Percentiles rank a stretch among this genome's conserved stretches.
Evolutionary conservation across 2,329 filamentous ascomycete genomes (phyloP).

Genomic region (Phialophora macrospora): DNA sequence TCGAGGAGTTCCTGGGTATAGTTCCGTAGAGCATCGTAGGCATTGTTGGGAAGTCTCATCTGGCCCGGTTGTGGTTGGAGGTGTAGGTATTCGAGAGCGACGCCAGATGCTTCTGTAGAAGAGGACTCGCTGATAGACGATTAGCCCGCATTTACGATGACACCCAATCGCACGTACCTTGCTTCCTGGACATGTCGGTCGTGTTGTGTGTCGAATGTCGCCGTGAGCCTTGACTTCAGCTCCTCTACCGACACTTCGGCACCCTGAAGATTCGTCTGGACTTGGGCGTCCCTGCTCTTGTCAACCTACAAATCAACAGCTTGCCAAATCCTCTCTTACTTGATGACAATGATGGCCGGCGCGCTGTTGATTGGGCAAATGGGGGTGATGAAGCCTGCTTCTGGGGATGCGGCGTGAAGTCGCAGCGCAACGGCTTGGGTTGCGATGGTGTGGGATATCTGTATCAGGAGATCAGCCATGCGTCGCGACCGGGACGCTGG

Average conservation of each 20-base stretch:
- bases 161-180: slow-evolving; percentile 16
- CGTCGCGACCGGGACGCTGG: not conserved
- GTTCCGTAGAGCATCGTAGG: slow-evolving; percentile 37
- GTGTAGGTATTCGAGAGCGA: slow-evolving; percentile 24
- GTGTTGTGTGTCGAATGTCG: slow-evolving; percentile 46
- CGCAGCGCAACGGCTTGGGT: slow-evolving; percentile 71
- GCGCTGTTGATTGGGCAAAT: slow-evolving; percentile 79
- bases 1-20: slow-evolving; percentile 34
- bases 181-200: slow-evolving; percentile 1
- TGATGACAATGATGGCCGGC: slow-evolving; percentile 81
- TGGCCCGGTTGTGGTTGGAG: slow-evolving; percentile 33
- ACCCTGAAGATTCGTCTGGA: slow-evolving; percentile 75
- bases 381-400: slow-evolving; percentile 79
- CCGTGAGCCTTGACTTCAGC: slow-evolving; percentile 63
- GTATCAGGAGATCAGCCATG: slow-evolving; percentile 8
- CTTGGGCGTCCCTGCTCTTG: slow-evolving; percentile 67
- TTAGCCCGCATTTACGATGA: not conserved
- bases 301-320: slow-evolving; percentile 15
- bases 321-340: slow-evolving; percentile 53
- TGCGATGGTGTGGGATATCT: slow-evolving; percentile 48
- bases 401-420: slow-evolving; percentile 72
- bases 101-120: not conserved
- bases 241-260: slow-evolving; percentile 64
- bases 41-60: slow-evolving; percentile 38
- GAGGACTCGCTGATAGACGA: not conserved